Conservation (phyloP, 768 basidiomycete species). For the Tylopilus subfusipes region DNA sequence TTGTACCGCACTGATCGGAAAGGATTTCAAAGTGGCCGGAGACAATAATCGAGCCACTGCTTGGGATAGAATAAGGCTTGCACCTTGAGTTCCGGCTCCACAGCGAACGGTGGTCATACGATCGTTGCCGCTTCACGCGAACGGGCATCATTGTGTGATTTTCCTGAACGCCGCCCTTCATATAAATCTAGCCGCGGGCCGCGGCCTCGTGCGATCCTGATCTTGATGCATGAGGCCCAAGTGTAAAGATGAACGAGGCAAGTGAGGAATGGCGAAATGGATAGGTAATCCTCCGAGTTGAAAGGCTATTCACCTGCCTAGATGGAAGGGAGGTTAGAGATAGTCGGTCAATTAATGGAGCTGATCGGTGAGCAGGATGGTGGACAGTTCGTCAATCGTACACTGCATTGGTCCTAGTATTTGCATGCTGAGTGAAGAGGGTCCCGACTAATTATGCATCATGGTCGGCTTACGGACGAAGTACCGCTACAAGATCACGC, state of each 20-base stretch:
- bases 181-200: slow-evolving; percentile 6
- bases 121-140: slow-evolving; percentile 2
- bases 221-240: slow-evolving; percentile 5
- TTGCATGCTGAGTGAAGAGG: not conserved
- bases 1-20: slow-evolving; percentile 6
- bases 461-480: not conserved
- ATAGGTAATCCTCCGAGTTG: slow-evolving; percentile 1
- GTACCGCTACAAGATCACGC: not conserved
- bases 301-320: slow-evolving; percentile 16
- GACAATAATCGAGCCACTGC: not conserved
- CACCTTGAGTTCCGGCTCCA: not conserved
- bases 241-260: slow-evolving; percentile 4
- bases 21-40: not conserved
- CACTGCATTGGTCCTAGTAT: not conserved
- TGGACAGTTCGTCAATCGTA: not conserved
- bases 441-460: not conserved
- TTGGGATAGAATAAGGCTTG: not conserved
- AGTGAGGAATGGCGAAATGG: slow-evolving; percentile 8
- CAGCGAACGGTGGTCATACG: not conserved
- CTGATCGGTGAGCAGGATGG: not conserved
- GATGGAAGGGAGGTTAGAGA: not conserved
- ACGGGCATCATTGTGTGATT: not conserved
- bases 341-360: slow-evolving; percentile 1
- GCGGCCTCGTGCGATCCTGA: slow-evolving; percentile 21
- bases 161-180: not conserved